phyloP scores from a whole-genome alignment of 2,329 filamentous ascomycete species.

The Botrytis aclada region DNA sequence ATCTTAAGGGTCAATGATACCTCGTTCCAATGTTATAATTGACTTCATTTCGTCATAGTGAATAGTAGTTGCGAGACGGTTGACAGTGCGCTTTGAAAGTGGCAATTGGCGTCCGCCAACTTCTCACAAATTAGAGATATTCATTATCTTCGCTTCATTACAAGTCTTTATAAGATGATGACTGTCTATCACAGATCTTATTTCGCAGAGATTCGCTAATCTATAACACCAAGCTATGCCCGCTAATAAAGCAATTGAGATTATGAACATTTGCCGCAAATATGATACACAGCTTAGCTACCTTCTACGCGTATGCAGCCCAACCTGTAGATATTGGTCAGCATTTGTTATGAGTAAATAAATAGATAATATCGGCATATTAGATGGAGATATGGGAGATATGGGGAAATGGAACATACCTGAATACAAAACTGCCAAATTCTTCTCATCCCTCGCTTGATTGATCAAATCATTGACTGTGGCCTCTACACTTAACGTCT shows the following conservation, averaged over 20 bases:
- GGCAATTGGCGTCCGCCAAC: neutral
- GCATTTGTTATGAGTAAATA: neutral
- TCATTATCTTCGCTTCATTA: neutral
- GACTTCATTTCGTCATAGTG: neutral
- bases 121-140: neutral
- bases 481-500: slow-evolving; percentile 88
- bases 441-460: slow-evolving; percentile 87
- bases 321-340: slow-evolving; percentile 41
- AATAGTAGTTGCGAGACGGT: neutral
- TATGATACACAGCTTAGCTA: neutral
- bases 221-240: neutral
- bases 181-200: neutral
- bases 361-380: neutral
- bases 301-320: slow-evolving; percentile 47
- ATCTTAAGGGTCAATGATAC: neutral
- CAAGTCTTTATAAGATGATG: neutral
- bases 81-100: neutral
- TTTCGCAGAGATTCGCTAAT: neutral
- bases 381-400: neutral
- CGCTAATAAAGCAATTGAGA: neutral
- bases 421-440: slow-evolving; percentile 85
- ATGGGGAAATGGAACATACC: slow-evolving; percentile 33
- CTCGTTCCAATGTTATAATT: neutral
- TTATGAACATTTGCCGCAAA: neutral
- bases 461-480: slow-evolving; percentile 98